These are phyloP conservation scores for Suillus fuscotomentosus DNA, from an alignment of 768 basidiomycete species.

Conservation along the genomic window DNA sequence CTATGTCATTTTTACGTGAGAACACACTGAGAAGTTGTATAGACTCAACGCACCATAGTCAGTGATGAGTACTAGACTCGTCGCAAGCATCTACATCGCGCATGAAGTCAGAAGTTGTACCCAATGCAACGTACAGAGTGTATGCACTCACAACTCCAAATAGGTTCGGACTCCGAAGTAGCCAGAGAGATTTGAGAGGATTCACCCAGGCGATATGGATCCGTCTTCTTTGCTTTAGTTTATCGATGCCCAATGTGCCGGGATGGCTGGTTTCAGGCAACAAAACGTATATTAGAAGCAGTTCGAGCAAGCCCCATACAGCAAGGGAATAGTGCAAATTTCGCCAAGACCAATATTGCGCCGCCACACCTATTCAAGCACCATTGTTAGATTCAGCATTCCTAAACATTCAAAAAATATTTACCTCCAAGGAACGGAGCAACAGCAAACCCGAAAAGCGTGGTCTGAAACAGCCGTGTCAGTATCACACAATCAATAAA, in stretches of 20 bases:
- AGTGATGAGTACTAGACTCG: conserved; percentile 20
- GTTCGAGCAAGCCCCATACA: conserved; percentile 34
- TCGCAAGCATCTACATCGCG: conserved; percentile 39
- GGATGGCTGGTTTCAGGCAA: conserved; percentile 67
- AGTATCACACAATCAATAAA: not conserved
- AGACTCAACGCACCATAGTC: conserved; percentile 25
- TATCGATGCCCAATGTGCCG: conserved; percentile 53
- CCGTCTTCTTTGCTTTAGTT: conserved; percentile 35
- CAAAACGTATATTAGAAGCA: conserved; percentile 36
- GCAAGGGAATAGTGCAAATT: conserved; percentile 47
- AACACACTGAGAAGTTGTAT: not conserved
- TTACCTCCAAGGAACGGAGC: conserved; percentile 54
- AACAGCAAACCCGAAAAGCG: conserved; percentile 53
- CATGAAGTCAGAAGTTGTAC: conserved; percentile 31
- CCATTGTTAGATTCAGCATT: not conserved
- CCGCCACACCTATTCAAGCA: conserved; percentile 35
- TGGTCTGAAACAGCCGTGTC: conserved; percentile 25
- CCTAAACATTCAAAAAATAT: conserved; percentile 1
- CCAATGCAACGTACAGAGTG: not conserved
- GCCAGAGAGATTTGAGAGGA: conserved; percentile 44
- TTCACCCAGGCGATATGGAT: conserved; percentile 44
- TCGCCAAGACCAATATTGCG: conserved; percentile 61
- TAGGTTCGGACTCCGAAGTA: conserved; percentile 56
- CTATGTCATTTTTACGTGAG: conserved; percentile 11
- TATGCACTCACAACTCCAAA: conserved; percentile 41